Evolutionary conservation across 164 flowering plant species (phyloP).

Genomic region (Vitis cinerea): DNA sequence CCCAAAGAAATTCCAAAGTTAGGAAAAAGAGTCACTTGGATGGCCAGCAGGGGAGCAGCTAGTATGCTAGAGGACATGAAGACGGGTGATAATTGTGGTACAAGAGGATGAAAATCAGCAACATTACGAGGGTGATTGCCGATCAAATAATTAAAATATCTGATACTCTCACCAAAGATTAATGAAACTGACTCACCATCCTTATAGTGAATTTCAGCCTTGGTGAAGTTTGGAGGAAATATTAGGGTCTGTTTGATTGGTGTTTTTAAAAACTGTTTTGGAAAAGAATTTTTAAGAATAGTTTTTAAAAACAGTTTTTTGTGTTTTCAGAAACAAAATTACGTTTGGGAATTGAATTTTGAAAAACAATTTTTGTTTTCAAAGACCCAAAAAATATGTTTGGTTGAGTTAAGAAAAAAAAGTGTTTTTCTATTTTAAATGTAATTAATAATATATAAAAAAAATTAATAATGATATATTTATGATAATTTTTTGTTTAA

Average conservation of each 20-base stretch:
- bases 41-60: slow-evolving; percentile 20
- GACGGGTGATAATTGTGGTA: slow-evolving; percentile 23
- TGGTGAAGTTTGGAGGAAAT: slow-evolving; percentile 18
- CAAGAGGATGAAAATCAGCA: slow-evolving; percentile 18
- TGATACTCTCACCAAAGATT: slow-evolving; percentile 28
- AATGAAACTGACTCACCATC: slow-evolving; percentile 35
- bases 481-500: no score
- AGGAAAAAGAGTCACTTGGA: slow-evolving; percentile 33
- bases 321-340: no score
- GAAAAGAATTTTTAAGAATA: no score
- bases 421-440: no score
- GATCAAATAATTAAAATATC: slow-evolving; percentile 20
- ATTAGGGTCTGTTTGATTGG: neutral
- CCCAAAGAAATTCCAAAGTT: slow-evolving; percentile 27
- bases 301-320: no score
- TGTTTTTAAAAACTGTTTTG: no score
- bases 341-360: no score
- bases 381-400: no score
- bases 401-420: no score
- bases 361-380: no score
- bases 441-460: no score
- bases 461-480: no score
- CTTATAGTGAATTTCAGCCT: slow-evolving; percentile 24
- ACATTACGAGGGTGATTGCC: slow-evolving; percentile 15
- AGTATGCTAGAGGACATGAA: neutral